phyloP scores from a whole-genome alignment of 768 basidiomycete species.

The Tubosaeta sp. region DNA sequence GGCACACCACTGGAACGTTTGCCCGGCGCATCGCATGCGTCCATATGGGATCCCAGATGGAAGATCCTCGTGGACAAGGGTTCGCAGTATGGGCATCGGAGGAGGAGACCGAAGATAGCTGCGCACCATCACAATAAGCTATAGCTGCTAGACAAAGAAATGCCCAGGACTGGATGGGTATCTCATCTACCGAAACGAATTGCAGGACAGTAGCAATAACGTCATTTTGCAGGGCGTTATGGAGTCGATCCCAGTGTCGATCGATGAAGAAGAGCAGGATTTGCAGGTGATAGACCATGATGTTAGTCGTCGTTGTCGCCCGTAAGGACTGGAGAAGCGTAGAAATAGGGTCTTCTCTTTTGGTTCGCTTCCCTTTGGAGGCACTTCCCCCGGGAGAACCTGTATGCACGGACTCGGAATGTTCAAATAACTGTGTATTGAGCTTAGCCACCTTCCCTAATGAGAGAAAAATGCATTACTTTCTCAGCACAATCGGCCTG shows the following conservation, averaged over 20 bases:
- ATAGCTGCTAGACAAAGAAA: conserved; percentile 78
- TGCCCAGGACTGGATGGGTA: conserved; percentile 74
- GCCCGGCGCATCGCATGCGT: conserved; percentile 73
- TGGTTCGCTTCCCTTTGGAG: conserved; percentile 46
- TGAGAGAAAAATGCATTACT: conserved; percentile 35
- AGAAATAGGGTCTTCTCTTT: conserved; percentile 56
- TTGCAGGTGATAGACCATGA: conserved; percentile 59
- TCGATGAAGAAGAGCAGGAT: conserved; percentile 82
- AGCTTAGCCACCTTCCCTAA: conserved; percentile 3
- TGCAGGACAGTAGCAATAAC: conserved; percentile 54
- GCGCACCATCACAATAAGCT: conserved; percentile 44
- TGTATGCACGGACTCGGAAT: conserved; percentile 53
- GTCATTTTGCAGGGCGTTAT: conserved; percentile 51
- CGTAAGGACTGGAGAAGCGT: conserved; percentile 51
- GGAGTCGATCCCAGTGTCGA: conserved; percentile 66
- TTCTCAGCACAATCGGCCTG: conserved; percentile 74
- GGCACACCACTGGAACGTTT: conserved; percentile 62
- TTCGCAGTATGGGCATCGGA: background rate
- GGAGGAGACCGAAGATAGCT: conserved; percentile 2
- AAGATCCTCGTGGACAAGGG: conserved; percentile 10
- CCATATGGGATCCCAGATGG: conserved; percentile 84
- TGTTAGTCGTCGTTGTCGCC: conserved; percentile 24
- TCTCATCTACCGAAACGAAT: conserved; percentile 62
- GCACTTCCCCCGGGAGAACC: conserved; percentile 32
- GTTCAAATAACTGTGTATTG: conserved; percentile 50